These are phyloP conservation scores for Zea luxurians DNA, from an alignment of 176 grass and related monocot species.

Conservation along the genomic window DNA sequence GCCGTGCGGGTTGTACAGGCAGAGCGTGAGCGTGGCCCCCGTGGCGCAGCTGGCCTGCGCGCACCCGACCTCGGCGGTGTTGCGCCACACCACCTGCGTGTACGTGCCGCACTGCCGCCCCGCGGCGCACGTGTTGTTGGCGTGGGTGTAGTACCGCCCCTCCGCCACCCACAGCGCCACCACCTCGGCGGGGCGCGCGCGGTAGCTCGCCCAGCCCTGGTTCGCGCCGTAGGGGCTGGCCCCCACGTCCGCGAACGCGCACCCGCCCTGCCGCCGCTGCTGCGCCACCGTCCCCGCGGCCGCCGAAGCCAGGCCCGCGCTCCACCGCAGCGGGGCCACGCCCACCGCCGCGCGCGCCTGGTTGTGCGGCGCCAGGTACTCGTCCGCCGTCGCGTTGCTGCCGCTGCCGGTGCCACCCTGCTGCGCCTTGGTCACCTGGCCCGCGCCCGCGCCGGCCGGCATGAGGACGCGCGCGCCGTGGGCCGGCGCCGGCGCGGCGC, in stretches of 20 bases:
- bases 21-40: constrained; percentile 61
- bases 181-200: constrained; percentile 48
- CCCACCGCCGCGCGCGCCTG: constrained; percentile 58
- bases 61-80: constrained; percentile 56
- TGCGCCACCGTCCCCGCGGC: constrained; percentile 27
- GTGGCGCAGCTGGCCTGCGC: constrained; percentile 63
- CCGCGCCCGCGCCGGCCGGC: background rate
- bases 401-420: background rate
- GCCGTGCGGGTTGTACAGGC: constrained; percentile 78
- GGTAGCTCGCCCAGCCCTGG: constrained; percentile 77
- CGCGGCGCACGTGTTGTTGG: constrained; percentile 58
- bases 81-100: constrained; percentile 93
- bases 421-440: constrained; percentile 24
- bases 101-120: constrained; percentile 75
- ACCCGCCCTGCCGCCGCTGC: constrained; percentile 42
- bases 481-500: background rate
- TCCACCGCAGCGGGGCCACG: constrained; percentile 60
- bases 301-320: constrained; percentile 25
- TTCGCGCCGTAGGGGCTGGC: constrained; percentile 64
- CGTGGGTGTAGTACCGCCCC: constrained; percentile 58
- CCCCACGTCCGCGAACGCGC: constrained; percentile 59
- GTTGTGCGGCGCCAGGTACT: constrained; percentile 69
- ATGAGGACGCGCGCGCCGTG: constrained; percentile 11
- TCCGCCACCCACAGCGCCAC: constrained; percentile 68
- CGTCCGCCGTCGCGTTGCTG: constrained; percentile 23